These are phyloP conservation scores for Actinidia arguta DNA, from an alignment of 179 eudicot genomes.

Conservation along the genomic window DNA sequence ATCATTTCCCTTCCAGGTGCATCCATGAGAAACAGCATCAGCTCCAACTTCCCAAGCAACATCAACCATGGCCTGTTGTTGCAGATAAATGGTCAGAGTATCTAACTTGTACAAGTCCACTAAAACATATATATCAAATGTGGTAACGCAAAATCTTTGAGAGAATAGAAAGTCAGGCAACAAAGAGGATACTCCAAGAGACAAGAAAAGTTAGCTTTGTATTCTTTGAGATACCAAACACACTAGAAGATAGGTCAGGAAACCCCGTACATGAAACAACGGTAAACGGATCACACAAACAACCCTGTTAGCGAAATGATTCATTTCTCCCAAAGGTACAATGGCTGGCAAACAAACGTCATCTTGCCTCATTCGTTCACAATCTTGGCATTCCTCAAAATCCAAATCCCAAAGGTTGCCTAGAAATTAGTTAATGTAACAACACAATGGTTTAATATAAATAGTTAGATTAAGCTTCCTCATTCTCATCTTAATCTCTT, in stretches of 20 bases:
- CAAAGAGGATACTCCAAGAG: background rate
- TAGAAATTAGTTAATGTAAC: too few relatives aligned
- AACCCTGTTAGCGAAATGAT: too few relatives aligned
- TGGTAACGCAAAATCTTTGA: background rate
- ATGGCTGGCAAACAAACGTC: too few relatives aligned
- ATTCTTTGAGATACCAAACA: background rate
- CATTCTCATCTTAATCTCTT: too few relatives aligned
- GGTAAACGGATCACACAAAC: background rate
- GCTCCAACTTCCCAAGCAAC: constrained; percentile 98
- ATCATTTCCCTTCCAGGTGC: constrained; percentile 98
- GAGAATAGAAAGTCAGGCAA: background rate
- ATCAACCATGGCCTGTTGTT: constrained; percentile 93
- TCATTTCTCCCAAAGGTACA: too few relatives aligned
- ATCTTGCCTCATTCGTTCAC: too few relatives aligned
- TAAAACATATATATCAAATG: background rate
- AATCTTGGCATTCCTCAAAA: too few relatives aligned
- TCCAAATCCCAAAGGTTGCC: too few relatives aligned
- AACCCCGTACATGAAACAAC: background rate
- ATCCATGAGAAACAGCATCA: constrained; percentile 98
- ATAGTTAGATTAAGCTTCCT: too few relatives aligned
- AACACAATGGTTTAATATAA: too few relatives aligned
- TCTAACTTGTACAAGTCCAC: background rate
- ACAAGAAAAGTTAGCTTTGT: background rate
- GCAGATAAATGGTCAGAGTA: background rate
- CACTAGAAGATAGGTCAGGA: background rate